Conservation (phyloP, 1,284 basidiomycete species). For the Waitea zeae region DNA sequence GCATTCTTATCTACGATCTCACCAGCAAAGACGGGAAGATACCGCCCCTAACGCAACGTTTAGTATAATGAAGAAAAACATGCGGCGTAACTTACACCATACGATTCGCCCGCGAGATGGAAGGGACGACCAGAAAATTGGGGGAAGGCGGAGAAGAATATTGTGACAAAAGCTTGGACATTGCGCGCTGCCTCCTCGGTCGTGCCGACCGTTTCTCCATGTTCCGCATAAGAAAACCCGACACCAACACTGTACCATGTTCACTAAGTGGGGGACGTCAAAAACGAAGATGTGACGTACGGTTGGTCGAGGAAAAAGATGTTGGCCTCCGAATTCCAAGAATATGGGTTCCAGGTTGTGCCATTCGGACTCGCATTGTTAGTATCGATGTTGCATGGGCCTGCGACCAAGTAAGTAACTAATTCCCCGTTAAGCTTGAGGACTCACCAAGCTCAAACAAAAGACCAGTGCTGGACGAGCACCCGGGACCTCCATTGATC, state of each 20-base stretch:
- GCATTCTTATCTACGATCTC: constrained; percentile 65
- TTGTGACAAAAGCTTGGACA: constrained; percentile 51
- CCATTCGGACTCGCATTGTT: constrained; percentile 26
- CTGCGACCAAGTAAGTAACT: constrained; percentile 11
- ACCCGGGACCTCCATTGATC: constrained; percentile 58
- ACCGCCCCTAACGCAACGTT: constrained; percentile 43
- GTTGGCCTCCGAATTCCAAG: constrained; percentile 49
- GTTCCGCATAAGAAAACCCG: constrained; percentile 44
- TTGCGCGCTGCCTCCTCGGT: constrained; percentile 62
- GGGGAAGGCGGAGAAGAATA: constrained; percentile 63
- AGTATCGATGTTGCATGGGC: constrained; percentile 42
- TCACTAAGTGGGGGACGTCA: not conserved
- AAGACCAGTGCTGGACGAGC: constrained; percentile 44
- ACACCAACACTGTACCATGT: constrained; percentile 29
- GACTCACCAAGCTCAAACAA: constrained; percentile 29
- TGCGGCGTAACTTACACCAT: constrained; percentile 23
- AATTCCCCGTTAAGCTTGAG: not conserved
- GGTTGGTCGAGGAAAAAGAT: constrained; percentile 58
- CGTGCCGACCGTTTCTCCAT: constrained; percentile 36
- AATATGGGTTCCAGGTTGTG: constrained; percentile 41
- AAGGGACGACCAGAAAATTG: constrained; percentile 46
- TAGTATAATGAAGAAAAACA: constrained; percentile 19
- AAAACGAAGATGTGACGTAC: no score
- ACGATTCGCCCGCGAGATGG: constrained; percentile 58
- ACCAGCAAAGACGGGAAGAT: constrained; percentile 67